These are phyloP conservation scores for Plantago rigida DNA, from an alignment of 305 asterid genomes.

Conservation along the genomic window DNA sequence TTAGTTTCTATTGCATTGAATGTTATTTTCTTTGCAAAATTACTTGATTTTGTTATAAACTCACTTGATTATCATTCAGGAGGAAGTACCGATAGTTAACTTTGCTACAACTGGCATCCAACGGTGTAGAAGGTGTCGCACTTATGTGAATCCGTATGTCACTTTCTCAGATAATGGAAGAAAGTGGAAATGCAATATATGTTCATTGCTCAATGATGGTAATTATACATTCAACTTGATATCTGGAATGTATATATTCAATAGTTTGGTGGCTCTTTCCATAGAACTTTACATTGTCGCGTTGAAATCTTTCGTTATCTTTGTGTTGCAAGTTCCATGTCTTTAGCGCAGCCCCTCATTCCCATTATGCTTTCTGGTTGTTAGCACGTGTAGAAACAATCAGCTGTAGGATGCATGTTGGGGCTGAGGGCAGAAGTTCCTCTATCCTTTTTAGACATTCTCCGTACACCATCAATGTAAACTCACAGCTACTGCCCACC, in stretches of 20 bases:
- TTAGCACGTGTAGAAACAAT: too few relatives aligned
- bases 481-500: too few relatives aligned
- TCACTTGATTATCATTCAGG: conserved; percentile 47
- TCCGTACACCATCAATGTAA: too few relatives aligned
- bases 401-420: too few relatives aligned
- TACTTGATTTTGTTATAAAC: conserved; percentile 22
- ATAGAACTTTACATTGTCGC: conserved; percentile 6
- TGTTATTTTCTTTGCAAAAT: neutral
- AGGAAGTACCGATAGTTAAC: conserved; percentile 90
- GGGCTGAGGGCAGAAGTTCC: too few relatives aligned
- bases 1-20: conserved; percentile 35
- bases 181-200: conserved; percentile 95
- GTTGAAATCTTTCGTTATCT: conserved; percentile 11
- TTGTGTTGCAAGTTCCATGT: conserved; percentile 1
- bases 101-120: conserved; percentile 79
- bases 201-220: conserved; percentile 90
- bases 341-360: neutral
- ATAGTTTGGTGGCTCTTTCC: neutral
- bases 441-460: too few relatives aligned
- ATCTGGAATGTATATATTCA: neutral
- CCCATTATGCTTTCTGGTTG: too few relatives aligned
- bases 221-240: conserved; percentile 18
- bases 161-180: conserved; percentile 85
- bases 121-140: conserved; percentile 97
- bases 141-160: conserved; percentile 83